phyloP scores from a whole-genome alignment of 2,329 filamentous ascomycete genomes.

The Colletotrichum tropicale region DNA sequence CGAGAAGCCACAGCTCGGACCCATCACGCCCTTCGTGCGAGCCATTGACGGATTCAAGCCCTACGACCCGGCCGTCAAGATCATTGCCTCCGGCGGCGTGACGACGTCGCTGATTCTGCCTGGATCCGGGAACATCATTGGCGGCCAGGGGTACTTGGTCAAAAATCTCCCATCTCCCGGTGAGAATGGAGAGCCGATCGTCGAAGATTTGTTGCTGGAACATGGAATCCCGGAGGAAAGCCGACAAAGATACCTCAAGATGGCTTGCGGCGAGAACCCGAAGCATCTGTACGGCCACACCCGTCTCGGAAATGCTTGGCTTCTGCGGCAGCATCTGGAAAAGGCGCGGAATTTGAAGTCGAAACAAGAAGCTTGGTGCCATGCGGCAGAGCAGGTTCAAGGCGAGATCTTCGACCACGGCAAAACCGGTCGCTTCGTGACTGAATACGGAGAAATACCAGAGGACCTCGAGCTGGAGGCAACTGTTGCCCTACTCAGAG shows the following conservation, averaged over 20 bases:
- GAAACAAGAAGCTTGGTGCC: conserved; percentile 35
- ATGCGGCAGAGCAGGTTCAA: background rate
- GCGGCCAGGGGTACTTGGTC: conserved; percentile 44
- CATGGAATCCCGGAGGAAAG: conserved; percentile 33
- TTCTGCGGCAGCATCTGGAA: conserved; percentile 40
- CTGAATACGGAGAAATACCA: conserved; percentile 23
- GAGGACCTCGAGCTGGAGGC: conserved; percentile 43
- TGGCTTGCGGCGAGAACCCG: conserved; percentile 51
- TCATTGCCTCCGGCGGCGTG: conserved; percentile 47
- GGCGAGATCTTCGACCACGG: background rate
- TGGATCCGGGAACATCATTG: conserved; percentile 47
- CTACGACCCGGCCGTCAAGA: conserved; percentile 38
- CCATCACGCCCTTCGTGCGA: conserved; percentile 40
- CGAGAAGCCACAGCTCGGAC: conserved; percentile 34
- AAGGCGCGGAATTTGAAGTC: conserved; percentile 35
- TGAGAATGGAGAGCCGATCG: conserved; percentile 37
- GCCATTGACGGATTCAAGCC: conserved; percentile 35
- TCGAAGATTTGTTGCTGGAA: conserved; percentile 45
- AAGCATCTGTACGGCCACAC: conserved; percentile 38
- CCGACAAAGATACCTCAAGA: conserved; percentile 44
- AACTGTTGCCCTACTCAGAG: conserved; percentile 42
- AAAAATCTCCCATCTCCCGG: conserved; percentile 42
- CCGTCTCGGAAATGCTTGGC: conserved; percentile 42
- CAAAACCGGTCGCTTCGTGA: background rate
- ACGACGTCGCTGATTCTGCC: conserved; percentile 47